phyloP scores from a whole-genome alignment of 345 rosid genomes.

The Psidium guajava region DNA sequence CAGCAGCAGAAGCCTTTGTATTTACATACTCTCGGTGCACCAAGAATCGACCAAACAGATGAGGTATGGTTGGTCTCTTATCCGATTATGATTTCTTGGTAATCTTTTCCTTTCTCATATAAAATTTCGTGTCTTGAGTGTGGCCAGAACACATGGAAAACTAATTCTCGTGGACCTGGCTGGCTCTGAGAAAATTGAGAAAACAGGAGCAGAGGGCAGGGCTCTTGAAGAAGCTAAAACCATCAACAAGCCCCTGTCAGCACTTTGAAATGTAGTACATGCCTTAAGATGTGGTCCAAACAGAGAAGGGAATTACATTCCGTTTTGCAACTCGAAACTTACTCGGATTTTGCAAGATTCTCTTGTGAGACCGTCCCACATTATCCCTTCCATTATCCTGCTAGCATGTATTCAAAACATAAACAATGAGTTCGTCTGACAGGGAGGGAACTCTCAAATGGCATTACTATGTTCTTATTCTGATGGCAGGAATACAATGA shows the following conservation, averaged over 20 bases:
- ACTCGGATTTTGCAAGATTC: constrained; percentile 85
- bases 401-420: neutral
- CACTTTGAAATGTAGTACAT: constrained; percentile 76
- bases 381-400: neutral
- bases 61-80: constrained; percentile 27
- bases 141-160: constrained; percentile 55
- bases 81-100: neutral
- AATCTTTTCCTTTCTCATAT: neutral
- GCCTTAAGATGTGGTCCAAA: constrained; percentile 66
- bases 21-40: constrained; percentile 48
- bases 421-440: constrained; percentile 2
- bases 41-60: constrained; percentile 38
- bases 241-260: constrained; percentile 86
- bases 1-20: constrained; percentile 89
- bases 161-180: constrained; percentile 81
- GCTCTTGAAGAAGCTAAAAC: constrained; percentile 90
- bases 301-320: constrained; percentile 56
- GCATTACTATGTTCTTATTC: constrained; percentile 44
- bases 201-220: constrained; percentile 97
- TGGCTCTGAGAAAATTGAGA: constrained; percentile 92
- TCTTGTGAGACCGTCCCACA: constrained; percentile 37
- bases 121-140: neutral
- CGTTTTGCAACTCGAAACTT: constrained; percentile 90
- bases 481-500: neutral
- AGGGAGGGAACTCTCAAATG: constrained; percentile 82